These are phyloP conservation scores for Saprolegnia diclina DNA, from an alignment of 352 stramenopile genomes.

Conservation along the genomic window DNA sequence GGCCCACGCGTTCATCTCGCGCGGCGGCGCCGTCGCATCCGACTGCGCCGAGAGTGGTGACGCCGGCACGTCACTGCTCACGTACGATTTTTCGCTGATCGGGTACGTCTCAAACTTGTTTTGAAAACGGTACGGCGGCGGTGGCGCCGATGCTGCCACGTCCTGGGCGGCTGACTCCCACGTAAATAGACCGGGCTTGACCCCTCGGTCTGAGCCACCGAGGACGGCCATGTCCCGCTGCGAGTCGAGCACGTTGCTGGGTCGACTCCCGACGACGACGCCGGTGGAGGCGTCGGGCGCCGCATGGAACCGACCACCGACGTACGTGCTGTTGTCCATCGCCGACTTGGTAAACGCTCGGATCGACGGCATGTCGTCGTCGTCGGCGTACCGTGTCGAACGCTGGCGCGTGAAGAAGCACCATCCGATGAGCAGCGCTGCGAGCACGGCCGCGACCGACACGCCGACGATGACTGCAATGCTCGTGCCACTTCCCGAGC, in stretches of 20 bases:
- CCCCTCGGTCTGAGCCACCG: not conserved
- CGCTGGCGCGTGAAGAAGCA: not conserved
- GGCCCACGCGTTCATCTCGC: not conserved
- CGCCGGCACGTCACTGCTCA: not conserved
- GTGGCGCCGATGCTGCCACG: not conserved
- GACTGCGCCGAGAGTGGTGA: not conserved
- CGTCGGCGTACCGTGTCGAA: not conserved
- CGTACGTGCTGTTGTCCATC: not conserved
- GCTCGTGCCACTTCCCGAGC: not conserved
- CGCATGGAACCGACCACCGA: not conserved
- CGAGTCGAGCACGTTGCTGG: not conserved
- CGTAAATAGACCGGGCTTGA: not conserved
- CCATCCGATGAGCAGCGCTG: not conserved
- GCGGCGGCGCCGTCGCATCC: not conserved
- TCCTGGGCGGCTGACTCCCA: not conserved
- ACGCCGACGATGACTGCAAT: not conserved
- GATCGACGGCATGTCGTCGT: not conserved
- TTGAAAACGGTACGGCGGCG: not conserved
- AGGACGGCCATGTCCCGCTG: not conserved
- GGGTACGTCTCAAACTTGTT: not conserved
- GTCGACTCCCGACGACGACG: not conserved
- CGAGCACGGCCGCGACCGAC: not conserved
- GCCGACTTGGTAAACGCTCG: not conserved
- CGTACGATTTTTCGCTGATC: not conserved
- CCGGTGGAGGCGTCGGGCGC: not conserved